Evolutionary conservation across 139 green algal species (phyloP).

Genomic region (Tetratostichococcus sp.): DNA sequence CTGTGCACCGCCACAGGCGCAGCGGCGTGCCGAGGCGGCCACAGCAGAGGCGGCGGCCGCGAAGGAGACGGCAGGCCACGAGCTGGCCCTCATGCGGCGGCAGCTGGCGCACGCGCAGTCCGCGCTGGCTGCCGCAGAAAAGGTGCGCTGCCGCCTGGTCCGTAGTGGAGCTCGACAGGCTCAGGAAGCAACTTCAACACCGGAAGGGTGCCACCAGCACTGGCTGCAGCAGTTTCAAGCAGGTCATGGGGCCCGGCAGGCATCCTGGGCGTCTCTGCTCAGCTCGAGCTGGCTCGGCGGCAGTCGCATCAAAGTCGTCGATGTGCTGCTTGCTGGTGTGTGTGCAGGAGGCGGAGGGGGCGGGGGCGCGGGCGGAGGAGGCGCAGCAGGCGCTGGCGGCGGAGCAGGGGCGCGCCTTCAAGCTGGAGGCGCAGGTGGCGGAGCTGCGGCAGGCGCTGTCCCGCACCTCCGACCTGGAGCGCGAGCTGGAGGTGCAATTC

Average conservation of each 20-base stretch:
- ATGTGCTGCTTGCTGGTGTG: too few species aligned
- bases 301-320: too few species aligned
- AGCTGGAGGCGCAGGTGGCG: conserved; percentile 54
- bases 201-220: background rate
- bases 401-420: conserved; percentile 43
- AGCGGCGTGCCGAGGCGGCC: conserved; percentile 22
- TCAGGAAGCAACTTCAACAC: too few species aligned
- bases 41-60: conserved; percentile 36
- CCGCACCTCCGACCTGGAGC: conserved; percentile 40
- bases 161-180: too few species aligned
- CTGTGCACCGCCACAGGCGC: background rate
- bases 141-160: conserved; percentile 15
- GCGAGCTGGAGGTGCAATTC: conserved; percentile 27
- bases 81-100: conserved; percentile 71
- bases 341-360: background rate
- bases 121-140: conserved; percentile 35
- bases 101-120: conserved; percentile 58
- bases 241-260: too few species aligned
- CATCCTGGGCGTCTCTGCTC: too few species aligned
- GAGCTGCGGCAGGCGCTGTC: conserved; percentile 35
- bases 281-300: too few species aligned
- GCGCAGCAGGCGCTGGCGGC: conserved; percentile 21
- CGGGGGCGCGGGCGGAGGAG: conserved; percentile 21
- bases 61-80: conserved; percentile 51
- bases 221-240: too few species aligned